Conservation (phyloP, 2,329 filamentous ascomycete genomes). For the Exophiala sp. region DNA sequence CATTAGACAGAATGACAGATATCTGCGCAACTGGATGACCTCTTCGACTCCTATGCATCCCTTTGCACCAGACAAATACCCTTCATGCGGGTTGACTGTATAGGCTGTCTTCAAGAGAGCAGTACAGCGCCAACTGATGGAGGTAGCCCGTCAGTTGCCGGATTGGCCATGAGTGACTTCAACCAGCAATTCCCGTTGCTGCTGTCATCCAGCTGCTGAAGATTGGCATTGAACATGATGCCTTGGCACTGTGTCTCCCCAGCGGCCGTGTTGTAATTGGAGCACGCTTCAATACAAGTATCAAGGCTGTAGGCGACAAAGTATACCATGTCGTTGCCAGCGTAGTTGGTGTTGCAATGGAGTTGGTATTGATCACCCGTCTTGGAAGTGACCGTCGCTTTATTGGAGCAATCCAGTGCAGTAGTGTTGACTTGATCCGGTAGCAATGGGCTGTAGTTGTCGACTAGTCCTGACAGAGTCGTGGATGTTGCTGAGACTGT, state of each 20-base stretch:
- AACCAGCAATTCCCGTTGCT: slow-evolving; percentile 6
- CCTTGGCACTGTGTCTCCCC: slow-evolving; percentile 3
- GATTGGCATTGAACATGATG: slow-evolving; percentile 4
- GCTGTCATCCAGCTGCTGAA: background rate
- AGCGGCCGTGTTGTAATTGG: slow-evolving; percentile 2
- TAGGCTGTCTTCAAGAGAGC: background rate
- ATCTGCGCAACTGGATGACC: no score
- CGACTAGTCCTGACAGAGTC: background rate
- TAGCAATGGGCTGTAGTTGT: slow-evolving; percentile 1
- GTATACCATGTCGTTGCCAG: slow-evolving; percentile 4
- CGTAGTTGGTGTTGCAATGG: slow-evolving; percentile 6
- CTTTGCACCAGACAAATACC: no score
- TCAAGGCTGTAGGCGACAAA: slow-evolving; percentile 9
- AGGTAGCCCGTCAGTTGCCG: background rate
- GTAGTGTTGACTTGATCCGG: slow-evolving; percentile 8
- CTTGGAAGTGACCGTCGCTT: background rate
- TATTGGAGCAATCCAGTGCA: slow-evolving; percentile 1
- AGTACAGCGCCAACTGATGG: slow-evolving; percentile 6
- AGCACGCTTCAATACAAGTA: slow-evolving; percentile 7
- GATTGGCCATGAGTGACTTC: slow-evolving; percentile 3
- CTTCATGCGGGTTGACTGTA: no score
- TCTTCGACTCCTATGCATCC: no score
- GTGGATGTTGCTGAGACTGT: background rate
- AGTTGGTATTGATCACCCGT: slow-evolving; percentile 1
- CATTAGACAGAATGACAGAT: no score